These are phyloP conservation scores for Pneumocystis wakefieldiae DNA, from an alignment of 1,139 yeast genomes.

Conservation along the genomic window DNA sequence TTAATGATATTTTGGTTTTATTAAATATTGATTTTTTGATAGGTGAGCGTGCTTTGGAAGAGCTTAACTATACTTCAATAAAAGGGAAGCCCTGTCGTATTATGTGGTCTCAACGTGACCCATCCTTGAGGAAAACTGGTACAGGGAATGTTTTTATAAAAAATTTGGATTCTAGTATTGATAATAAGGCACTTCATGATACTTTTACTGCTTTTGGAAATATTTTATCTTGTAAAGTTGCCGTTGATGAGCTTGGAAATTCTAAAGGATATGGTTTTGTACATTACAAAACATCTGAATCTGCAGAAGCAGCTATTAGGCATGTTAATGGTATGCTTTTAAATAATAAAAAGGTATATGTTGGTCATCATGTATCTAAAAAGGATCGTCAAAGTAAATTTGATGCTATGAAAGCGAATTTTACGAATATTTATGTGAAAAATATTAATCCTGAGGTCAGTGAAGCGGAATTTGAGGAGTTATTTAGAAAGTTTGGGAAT, in stretches of 20 bases:
- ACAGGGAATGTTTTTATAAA: slow-evolving; percentile 95
- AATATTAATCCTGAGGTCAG: slow-evolving; percentile 62
- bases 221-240: slow-evolving; percentile 93
- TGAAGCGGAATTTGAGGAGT: slow-evolving; percentile 49
- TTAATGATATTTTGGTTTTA: not conserved
- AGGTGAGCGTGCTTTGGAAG: slow-evolving; percentile 75
- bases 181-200: slow-evolving; percentile 96
- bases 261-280: slow-evolving; percentile 97
- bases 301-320: slow-evolving; percentile 91
- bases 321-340: slow-evolving; percentile 97
- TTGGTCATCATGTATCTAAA: slow-evolving; percentile 85
- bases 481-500: slow-evolving; percentile 61
- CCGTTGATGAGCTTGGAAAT: slow-evolving; percentile 80
- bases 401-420: slow-evolving; percentile 83
- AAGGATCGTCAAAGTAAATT: slow-evolving; percentile 92
- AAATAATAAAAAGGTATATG: slow-evolving; percentile 92
- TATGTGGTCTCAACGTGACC: slow-evolving; percentile 99
- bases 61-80: slow-evolving; percentile 82
- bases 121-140: slow-evolving; percentile 88
- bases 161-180: slow-evolving; percentile 96
- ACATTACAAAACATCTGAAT: slow-evolving; percentile 85
- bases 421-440: slow-evolving; percentile 90
- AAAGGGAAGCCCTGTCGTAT: slow-evolving; percentile 97
- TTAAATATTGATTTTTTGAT: not conserved
- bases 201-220: slow-evolving; percentile 95